These are phyloP conservation scores for Plasmodium ovale DNA, from an alignment of 169 alveolate genomes.

Conservation along the genomic window DNA sequence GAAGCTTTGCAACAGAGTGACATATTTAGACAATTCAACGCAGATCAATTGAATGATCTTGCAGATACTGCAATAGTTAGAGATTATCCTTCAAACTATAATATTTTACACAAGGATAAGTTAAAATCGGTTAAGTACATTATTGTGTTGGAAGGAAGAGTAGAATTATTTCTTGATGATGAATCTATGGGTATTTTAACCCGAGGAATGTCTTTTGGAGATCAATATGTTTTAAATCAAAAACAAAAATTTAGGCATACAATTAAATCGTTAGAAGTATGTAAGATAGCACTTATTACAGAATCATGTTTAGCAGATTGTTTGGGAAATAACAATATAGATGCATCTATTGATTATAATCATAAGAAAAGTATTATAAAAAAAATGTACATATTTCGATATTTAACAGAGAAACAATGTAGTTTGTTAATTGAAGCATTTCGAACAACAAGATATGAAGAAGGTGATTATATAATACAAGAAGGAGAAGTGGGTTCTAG, in stretches of 20 bases:
- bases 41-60: constrained; percentile 85
- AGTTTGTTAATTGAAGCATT: constrained; percentile 89
- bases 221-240: constrained; percentile 91
- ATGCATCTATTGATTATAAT: constrained; percentile 88
- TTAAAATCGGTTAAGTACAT: constrained; percentile 87
- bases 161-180: constrained; percentile 80
- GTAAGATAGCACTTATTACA: constrained; percentile 88
- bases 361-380: constrained; percentile 85
- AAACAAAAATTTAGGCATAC: constrained; percentile 88
- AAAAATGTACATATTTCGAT: constrained; percentile 89
- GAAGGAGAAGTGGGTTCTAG: constrained; percentile 95
- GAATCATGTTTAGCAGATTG: constrained; percentile 85
- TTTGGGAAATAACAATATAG: constrained; percentile 87
- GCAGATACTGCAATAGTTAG: constrained; percentile 87
- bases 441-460: constrained; percentile 85
- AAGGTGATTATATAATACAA: constrained; percentile 90
- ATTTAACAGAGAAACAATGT: constrained; percentile 87
- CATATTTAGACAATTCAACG: constrained; percentile 88
- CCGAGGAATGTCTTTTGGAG: constrained; percentile 96
- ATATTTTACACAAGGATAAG: constrained; percentile 82
- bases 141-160: constrained; percentile 91
- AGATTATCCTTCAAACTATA: constrained; percentile 81
- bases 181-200: constrained; percentile 83
- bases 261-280: constrained; percentile 83
- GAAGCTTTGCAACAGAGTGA: constrained; percentile 89